These are phyloP conservation scores for Aspergillus fischeri DNA, from an alignment of 2,329 filamentous ascomycete genomes.

Conservation along the genomic window DNA sequence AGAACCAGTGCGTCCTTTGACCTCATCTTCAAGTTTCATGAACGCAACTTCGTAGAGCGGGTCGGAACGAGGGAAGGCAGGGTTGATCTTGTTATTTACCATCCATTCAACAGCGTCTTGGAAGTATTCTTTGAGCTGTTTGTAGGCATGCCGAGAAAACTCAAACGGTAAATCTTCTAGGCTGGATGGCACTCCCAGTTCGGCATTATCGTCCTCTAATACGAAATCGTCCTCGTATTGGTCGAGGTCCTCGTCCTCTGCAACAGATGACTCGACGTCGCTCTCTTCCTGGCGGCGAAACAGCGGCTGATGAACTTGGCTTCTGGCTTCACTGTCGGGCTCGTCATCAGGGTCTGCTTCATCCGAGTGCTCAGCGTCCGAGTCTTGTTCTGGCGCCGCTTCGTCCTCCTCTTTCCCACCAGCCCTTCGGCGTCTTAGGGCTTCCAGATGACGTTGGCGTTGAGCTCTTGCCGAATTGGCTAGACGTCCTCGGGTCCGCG, in stretches of 20 bases:
- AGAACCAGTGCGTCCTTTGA: slow-evolving; percentile 62
- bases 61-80: slow-evolving; percentile 60
- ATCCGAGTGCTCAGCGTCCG: slow-evolving; percentile 4
- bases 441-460: slow-evolving; percentile 39
- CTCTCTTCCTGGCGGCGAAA: slow-evolving; percentile 22
- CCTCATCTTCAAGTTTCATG: slow-evolving; percentile 67
- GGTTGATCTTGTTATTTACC: slow-evolving; percentile 73
- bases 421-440: slow-evolving; percentile 40
- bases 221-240: slow-evolving; percentile 63
- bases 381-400: background rate
- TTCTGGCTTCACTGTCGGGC: slow-evolving; percentile 12
- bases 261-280: slow-evolving; percentile 26
- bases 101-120: slow-evolving; percentile 74
- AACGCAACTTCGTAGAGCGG: slow-evolving; percentile 66
- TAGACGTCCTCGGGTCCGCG: slow-evolving; percentile 39
- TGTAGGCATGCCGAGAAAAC: slow-evolving; percentile 63
- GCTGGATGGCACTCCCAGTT: slow-evolving; percentile 53
- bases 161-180: slow-evolving; percentile 59
- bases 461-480: slow-evolving; percentile 38
- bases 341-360: slow-evolving; percentile 17
- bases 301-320: slow-evolving; percentile 15
- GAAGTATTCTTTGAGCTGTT: slow-evolving; percentile 69
- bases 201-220: slow-evolving; percentile 57
- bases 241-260: slow-evolving; percentile 45
- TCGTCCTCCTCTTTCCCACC: slow-evolving; percentile 33